These are phyloP conservation scores for Malania oleifera DNA, from an alignment of 164 flowering plant species.

Conservation along the genomic window DNA sequence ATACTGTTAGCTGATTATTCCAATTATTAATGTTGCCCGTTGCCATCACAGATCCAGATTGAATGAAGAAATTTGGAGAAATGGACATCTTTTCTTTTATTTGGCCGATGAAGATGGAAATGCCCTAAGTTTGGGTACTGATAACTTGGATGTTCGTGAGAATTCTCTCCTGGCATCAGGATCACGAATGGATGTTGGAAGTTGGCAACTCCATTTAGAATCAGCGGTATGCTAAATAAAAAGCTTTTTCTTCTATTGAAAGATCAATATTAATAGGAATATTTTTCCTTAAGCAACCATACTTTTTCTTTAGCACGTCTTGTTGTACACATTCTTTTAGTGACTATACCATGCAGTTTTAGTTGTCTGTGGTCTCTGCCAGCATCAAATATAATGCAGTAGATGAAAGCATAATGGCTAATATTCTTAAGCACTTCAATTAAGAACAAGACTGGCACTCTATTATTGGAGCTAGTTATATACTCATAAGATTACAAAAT, in stretches of 20 bases:
- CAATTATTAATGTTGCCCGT: neutral
- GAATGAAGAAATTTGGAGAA: constrained; percentile 39
- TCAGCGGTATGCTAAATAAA: constrained; percentile 43
- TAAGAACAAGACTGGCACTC: no score
- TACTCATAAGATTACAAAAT: no score
- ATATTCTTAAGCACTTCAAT: no score
- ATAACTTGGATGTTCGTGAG: constrained; percentile 28
- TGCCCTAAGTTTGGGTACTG: constrained; percentile 41
- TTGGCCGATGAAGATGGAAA: constrained; percentile 86
- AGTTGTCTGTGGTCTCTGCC: no score
- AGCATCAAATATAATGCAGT: no score
- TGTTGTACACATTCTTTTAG: no score
- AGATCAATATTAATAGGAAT: neutral
- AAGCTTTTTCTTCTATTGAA: neutral
- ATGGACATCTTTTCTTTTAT: constrained; percentile 81
- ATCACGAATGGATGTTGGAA: constrained; percentile 59
- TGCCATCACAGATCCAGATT: neutral
- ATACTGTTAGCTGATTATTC: neutral
- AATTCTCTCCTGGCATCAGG: constrained; percentile 65
- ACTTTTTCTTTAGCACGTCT: no score
- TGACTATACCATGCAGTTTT: no score
- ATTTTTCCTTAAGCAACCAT: no score
- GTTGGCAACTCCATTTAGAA: constrained; percentile 81
- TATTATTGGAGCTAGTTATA: no score
- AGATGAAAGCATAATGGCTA: no score